These are phyloP conservation scores for Rosa chinensis DNA, from an alignment of 306 rosid genomes.

Conservation along the genomic window DNA sequence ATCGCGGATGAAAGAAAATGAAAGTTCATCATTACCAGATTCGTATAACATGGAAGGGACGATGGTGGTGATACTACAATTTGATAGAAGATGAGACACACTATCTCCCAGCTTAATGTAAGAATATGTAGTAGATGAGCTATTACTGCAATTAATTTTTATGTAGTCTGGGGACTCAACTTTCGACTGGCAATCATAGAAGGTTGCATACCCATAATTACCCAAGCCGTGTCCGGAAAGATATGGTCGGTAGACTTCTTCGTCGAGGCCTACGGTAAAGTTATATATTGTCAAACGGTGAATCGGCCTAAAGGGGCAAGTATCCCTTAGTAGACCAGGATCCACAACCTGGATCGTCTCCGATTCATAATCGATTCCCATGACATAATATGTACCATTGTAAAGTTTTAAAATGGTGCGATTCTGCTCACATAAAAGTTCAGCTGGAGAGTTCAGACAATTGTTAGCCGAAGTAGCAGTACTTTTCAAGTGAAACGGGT, in stretches of 20 bases:
- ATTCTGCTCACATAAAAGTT: slow-evolving; percentile 5
- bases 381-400: slow-evolving; percentile 7
- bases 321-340: not conserved
- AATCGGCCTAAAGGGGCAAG: slow-evolving; percentile 12
- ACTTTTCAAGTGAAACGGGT: not conserved
- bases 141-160: not conserved
- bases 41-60: accelerated
- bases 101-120: not conserved
- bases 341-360: slow-evolving; percentile 24
- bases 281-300: not conserved
- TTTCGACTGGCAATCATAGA: not conserved
- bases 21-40: not conserved
- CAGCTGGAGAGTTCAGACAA: not conserved
- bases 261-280: not conserved
- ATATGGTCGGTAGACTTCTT: too few relatives aligned
- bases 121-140: not conserved
- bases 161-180: not conserved
- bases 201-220: not conserved
- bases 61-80: not conserved
- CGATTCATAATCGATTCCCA: not conserved
- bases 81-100: not conserved
- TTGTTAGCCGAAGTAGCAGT: not conserved
- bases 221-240: too few relatives aligned
- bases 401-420: not conserved
- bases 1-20: not conserved